Evolutionary conservation across 1,139 yeast species (phyloP).

Genomic region (Hyphopichia burtonii): DNA sequence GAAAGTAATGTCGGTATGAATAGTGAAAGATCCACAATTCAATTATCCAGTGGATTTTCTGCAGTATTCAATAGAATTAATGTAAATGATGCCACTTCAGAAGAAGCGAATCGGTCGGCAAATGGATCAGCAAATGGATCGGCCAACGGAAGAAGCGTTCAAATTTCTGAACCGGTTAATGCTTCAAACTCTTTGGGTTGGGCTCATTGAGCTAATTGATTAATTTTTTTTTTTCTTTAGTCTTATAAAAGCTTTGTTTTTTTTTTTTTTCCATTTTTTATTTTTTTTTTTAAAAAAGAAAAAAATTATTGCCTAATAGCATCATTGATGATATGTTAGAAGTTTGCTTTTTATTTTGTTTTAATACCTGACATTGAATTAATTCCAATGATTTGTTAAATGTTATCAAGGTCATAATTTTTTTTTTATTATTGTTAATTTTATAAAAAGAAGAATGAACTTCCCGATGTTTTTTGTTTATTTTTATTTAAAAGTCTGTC

Average conservation of each 20-base stretch:
- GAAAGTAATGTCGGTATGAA: slow-evolving; percentile 38
- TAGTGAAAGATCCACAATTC: slow-evolving; percentile 15
- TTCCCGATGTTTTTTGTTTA: neutral
- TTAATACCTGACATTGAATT: slow-evolving; percentile 1
- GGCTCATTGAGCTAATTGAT: slow-evolving; percentile 18
- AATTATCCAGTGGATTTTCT: slow-evolving; percentile 23
- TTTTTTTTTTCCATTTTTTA: no score
- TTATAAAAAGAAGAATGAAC: no score
- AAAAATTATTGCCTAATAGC: neutral
- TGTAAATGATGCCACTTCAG: slow-evolving; percentile 10
- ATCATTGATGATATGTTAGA: neutral
- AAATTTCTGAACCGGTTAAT: slow-evolving; percentile 45
- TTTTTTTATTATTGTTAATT: neutral
- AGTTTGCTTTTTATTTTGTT: neutral
- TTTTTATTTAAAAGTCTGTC: neutral
- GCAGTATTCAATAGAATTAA: slow-evolving; percentile 39
- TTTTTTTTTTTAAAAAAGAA: no score
- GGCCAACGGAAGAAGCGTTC: slow-evolving; percentile 22
- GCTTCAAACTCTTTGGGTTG: slow-evolving; percentile 50
- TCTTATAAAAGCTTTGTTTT: neutral
- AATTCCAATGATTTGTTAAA: neutral
- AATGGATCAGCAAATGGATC: slow-evolving; percentile 15
- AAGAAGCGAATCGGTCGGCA: slow-evolving; percentile 12
- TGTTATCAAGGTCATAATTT: slow-evolving; percentile 1
- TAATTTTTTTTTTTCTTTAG: neutral